Percentiles rank a stretch among this genome's conserved stretches.
phyloP scores from a whole-genome alignment of 2,329 filamentous ascomycete genomes.

The Zarea fungicola region DNA sequence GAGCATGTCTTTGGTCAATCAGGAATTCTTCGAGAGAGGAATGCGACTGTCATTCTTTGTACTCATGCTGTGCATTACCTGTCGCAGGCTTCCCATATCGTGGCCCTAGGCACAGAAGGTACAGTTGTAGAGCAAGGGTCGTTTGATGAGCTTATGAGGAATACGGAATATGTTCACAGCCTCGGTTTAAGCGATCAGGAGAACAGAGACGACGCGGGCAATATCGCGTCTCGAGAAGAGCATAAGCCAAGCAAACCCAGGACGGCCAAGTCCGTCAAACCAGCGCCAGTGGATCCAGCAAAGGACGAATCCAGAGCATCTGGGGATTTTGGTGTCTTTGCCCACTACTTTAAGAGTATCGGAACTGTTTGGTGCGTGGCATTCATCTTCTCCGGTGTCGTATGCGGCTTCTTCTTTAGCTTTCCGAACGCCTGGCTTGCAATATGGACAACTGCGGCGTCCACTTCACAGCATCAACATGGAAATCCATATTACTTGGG shows the following conservation, averaged over 20 bases:
- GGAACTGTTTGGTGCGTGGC: background rate
- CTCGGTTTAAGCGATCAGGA: conserved; percentile 24
- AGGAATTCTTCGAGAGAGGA: conserved; percentile 21
- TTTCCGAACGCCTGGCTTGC: conserved; percentile 28
- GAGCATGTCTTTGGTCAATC: no score
- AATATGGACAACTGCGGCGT: conserved; percentile 23
- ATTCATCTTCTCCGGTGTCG: conserved; percentile 8
- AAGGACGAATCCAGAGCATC: conserved; percentile 15
- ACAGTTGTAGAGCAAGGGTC: conserved; percentile 31
- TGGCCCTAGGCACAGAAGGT: conserved; percentile 32
- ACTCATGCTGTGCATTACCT: conserved; percentile 35
- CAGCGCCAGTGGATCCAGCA: background rate
- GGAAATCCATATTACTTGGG: conserved; percentile 17
- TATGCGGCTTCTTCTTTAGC: conserved; percentile 16
- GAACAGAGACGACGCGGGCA: conserved; percentile 2
- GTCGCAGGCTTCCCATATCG: conserved; percentile 32
- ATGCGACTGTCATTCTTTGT: conserved; percentile 29
- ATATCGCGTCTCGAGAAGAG: background rate
- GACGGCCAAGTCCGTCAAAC: background rate
- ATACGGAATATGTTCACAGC: conserved; percentile 27
- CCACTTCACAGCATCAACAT: conserved; percentile 13
- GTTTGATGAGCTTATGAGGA: conserved; percentile 28
- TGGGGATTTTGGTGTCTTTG: conserved; percentile 20
- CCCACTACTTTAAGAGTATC: conserved; percentile 20
- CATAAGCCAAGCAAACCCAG: background rate